phyloP scores from a whole-genome alignment of 1,139 yeast species.

The Scheffersomyces titani region DNA sequence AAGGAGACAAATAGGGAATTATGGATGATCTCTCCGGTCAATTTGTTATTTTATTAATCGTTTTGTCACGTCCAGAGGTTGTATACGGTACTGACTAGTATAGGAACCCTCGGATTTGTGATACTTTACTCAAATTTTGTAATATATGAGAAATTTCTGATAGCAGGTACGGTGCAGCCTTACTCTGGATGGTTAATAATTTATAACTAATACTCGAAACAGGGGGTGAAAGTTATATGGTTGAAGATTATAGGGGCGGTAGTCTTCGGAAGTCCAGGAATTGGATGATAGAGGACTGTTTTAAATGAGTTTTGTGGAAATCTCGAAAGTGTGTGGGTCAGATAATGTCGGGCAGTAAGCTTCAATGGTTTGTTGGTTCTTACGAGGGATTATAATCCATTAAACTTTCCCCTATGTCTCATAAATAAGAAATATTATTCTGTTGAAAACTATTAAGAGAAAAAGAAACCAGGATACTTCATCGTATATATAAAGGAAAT shows the following conservation, averaged over 20 bases:
- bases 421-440: background rate
- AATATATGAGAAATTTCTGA: background rate
- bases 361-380: background rate
- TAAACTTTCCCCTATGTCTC: background rate
- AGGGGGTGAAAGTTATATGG: background rate
- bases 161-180: background rate
- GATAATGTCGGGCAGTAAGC: background rate
- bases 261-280: background rate
- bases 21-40: background rate
- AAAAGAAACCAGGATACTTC: background rate
- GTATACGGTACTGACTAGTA: background rate
- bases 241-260: background rate
- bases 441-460: background rate
- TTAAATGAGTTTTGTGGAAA: background rate
- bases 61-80: background rate
- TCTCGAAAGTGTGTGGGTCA: background rate
- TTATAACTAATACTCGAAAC: background rate
- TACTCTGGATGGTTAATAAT: background rate
- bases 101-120: background rate
- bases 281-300: background rate
- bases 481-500: background rate
- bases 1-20: background rate
- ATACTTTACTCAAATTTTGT: background rate
- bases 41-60: background rate
- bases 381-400: background rate